Conservation (phyloP, 2,329 filamentous ascomycete genomes). For the Cladosporium sp. region DNA sequence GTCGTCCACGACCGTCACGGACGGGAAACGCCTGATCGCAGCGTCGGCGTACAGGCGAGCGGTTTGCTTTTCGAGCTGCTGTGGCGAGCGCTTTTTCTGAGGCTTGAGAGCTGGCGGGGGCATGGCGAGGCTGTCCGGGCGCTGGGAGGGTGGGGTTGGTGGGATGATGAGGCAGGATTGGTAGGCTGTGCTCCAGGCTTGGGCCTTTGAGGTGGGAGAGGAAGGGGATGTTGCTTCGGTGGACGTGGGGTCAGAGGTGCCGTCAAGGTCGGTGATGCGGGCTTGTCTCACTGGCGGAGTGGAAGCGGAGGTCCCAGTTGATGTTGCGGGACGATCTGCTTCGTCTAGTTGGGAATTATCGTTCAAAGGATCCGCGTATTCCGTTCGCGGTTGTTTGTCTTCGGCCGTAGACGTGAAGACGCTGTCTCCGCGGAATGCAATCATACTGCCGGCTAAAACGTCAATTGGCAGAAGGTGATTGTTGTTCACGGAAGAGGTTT, state of each 20-base stretch:
- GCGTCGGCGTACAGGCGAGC: background rate
- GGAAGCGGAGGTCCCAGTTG: too few species aligned
- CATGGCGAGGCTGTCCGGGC: slow-evolving; percentile 7
- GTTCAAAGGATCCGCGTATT: too few species aligned
- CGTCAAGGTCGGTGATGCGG: background rate
- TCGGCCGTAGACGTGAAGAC: background rate
- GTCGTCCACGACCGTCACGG: slow-evolving; percentile 29
- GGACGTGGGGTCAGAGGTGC: background rate
- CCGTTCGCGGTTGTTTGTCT: too few species aligned
- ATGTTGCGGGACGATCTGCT: too few species aligned
- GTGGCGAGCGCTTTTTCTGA: slow-evolving; percentile 15
- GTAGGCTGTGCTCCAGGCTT: slow-evolving; percentile 17
- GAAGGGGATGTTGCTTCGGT: background rate
- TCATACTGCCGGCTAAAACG: background rate
- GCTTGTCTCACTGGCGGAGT: background rate
- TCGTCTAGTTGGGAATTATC: too few species aligned
- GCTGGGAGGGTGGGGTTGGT: background rate
- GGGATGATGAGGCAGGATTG: slow-evolving; percentile 14
- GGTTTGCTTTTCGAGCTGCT: background rate
- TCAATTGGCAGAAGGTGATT: background rate
- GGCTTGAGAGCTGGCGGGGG: slow-evolving; percentile 16
- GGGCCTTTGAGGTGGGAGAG: slow-evolving; percentile 12
- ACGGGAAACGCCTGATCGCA: slow-evolving; percentile 20
- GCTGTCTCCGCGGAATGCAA: slow-evolving; percentile 6
- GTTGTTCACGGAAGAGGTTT: background rate